Percentiles rank a stretch among this genome's conserved stretches.
Conservation (phyloP, 148 eudicot genomes). For the Cornus kousa region DNA sequence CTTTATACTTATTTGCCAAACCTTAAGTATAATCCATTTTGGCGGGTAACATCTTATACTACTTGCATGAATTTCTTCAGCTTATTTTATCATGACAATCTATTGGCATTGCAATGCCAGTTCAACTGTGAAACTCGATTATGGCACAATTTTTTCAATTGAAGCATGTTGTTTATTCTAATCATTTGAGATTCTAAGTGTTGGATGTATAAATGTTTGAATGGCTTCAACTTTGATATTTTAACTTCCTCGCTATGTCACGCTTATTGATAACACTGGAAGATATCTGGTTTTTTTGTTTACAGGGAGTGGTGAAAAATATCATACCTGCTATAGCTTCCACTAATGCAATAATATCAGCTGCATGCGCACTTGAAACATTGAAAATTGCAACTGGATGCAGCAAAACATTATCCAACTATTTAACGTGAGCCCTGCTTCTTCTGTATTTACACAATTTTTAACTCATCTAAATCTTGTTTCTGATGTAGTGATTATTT, state of each 20-base stretch:
- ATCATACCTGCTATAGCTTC: conserved; percentile 99
- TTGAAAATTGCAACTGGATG: conserved; percentile 91
- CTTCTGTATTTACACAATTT: neutral
- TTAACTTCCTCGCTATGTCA: neutral
- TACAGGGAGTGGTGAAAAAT: conserved; percentile 97
- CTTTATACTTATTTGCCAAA: neutral
- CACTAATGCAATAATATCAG: conserved; percentile 93
- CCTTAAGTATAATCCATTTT: no score
- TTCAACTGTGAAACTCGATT: neutral
- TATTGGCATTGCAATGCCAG: neutral
- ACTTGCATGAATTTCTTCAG: neutral
- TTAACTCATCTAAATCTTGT: neutral
- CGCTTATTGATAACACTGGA: neutral
- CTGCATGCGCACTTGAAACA: conserved; percentile 90
- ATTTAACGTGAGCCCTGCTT: conserved; percentile 58
- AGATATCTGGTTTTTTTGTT: conserved; percentile 14
- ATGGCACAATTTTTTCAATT: neutral
- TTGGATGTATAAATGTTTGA: neutral
- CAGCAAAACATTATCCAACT: conserved; percentile 88
- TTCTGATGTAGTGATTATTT: neutral
- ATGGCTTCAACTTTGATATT: neutral
- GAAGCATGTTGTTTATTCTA: neutral
- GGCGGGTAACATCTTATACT: neutral
- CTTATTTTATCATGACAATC: neutral
- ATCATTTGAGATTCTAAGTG: neutral